A percentile compares a stretch with the other conserved stretches of the same genome.
Conservation (phyloP, 140 eudicot genomes). For the Senecio squalidus region DNA sequence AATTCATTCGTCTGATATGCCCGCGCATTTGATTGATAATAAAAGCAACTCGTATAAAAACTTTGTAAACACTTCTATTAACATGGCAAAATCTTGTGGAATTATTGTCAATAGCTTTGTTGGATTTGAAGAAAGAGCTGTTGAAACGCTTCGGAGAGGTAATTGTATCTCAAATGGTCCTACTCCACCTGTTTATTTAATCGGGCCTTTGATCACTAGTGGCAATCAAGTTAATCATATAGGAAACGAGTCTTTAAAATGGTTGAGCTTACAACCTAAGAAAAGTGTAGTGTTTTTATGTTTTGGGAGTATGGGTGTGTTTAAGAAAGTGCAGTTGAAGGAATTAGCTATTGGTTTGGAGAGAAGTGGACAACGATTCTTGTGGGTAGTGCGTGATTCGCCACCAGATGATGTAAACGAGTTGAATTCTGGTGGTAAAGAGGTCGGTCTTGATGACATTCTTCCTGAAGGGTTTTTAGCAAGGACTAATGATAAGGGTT, state of each 20-base stretch:
- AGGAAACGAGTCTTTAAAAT: slow-evolving; percentile 26
- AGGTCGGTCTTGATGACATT: slow-evolving; percentile 25
- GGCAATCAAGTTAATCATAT: neutral
- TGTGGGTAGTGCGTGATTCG: slow-evolving; percentile 45
- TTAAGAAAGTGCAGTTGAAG: slow-evolving; percentile 28
- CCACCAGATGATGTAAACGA: neutral
- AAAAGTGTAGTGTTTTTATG: slow-evolving; percentile 48
- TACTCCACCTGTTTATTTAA: slow-evolving; percentile 41
- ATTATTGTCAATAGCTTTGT: slow-evolving; percentile 37
- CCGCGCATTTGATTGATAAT: slow-evolving; percentile 17
- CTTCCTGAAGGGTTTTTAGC: slow-evolving; percentile 55
- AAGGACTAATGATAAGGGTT: slow-evolving; percentile 42
- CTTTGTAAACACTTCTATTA: slow-evolving; percentile 14
- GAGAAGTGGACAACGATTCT: slow-evolving; percentile 38
- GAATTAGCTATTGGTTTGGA: slow-evolving; percentile 56
- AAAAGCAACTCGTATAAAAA: slow-evolving; percentile 2
- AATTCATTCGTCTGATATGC: slow-evolving; percentile 25
- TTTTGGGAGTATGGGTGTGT: slow-evolving; percentile 53
- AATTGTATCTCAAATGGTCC: slow-evolving; percentile 27
- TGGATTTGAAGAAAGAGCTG: slow-evolving; percentile 36
- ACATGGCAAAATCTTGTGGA: slow-evolving; percentile 36
- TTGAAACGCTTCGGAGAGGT: slow-evolving; percentile 33
- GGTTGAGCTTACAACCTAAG: slow-evolving; percentile 60
- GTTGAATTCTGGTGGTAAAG: slow-evolving; percentile 6
- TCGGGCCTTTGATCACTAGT: slow-evolving; percentile 45